Evolutionary conservation across 768 basidiomycete genomes (phyloP), one percentile per base, ranked within the genome.

Genomic region (Ramaria sp.): DNA sequence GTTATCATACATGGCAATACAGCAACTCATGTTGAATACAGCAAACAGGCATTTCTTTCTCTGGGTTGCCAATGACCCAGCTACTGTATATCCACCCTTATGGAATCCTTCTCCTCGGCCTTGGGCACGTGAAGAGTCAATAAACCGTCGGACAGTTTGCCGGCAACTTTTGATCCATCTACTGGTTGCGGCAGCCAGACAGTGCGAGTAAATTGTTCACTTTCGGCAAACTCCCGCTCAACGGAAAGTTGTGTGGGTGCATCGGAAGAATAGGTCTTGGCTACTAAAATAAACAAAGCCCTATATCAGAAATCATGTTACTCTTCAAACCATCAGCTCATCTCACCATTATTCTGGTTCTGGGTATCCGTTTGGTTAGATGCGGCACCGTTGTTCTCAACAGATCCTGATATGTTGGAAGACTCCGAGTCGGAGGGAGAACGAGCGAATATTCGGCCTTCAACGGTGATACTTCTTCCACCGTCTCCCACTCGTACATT

Each of bases 401-500:
- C 24, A n/a, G 19, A 20, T 17, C 10, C 45, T 5, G 45, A 27
- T n/a, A 5, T 17, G n/a, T 19, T 19, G 17, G 48, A 17, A 30
- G 48, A 12, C 27, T 49, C 24, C 2, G 17, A 17, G 3, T 49
- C n/a, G 9, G 48, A 30, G 48, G 48, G n/a, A 24, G 48, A 33
- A 27, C 31, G 43, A 2, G 43, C 41, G 11, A 27, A 33, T 39
- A 79, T 68, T 63, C 76, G 82, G 7, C 88, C 88, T 65, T 86
- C 80, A 56, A 91, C 87, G 3, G 82, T 87, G 57, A 89, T 65
- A 59, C 80, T 86, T 56, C 79, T 75, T 2, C 86, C 87, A 15
- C 76, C 79, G 56, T 88, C 83, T 9, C 85, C 84, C 58, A 90
- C 73, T 7, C 80, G 76, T 51, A 90, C 76, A 55, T 86, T 78